A percentile compares a stretch with the other conserved stretches of the same genome.
phyloP scores from a whole-genome alignment of 768 basidiomycete species.

The Tulasnella sp. region DNA sequence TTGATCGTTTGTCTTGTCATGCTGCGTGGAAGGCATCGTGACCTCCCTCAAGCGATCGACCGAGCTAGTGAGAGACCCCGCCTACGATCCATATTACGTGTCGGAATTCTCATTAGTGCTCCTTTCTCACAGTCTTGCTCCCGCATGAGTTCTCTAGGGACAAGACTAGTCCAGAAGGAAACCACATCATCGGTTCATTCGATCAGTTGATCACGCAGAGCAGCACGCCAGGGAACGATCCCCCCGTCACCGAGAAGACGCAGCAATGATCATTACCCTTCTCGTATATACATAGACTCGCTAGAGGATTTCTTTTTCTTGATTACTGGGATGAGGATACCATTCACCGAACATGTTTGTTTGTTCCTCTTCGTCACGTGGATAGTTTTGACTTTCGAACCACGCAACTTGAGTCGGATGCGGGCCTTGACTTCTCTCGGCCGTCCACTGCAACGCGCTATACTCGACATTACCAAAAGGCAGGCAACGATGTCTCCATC shows the following conservation, averaged over 20 bases:
- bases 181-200: background rate
- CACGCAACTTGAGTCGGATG: conserved; percentile 16
- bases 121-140: background rate
- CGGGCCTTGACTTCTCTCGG: conserved; percentile 4
- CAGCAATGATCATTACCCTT: background rate
- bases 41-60: conserved; percentile 84
- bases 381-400: background rate
- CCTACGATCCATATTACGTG: background rate
- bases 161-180: background rate
- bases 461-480: conserved; percentile 19
- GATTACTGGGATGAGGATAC: background rate
- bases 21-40: conserved; percentile 91
- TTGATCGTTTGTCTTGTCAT: conserved; percentile 86
- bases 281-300: background rate
- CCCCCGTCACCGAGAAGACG: background rate
- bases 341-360: background rate
- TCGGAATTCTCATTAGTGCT: background rate
- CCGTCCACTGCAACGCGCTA: conserved; percentile 17
- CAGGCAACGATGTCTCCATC: conserved; percentile 27
- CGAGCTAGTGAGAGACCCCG: conserved; percentile 52
- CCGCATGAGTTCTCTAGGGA: conserved; percentile 7
- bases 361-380: background rate
- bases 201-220: background rate
- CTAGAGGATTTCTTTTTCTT: background rate
- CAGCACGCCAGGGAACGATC: background rate